A percentile compares a stretch with the other conserved stretches of the same genome.
Conservation (phyloP, 805 yeast genomes). For the Ascoidea tarda region DNA sequence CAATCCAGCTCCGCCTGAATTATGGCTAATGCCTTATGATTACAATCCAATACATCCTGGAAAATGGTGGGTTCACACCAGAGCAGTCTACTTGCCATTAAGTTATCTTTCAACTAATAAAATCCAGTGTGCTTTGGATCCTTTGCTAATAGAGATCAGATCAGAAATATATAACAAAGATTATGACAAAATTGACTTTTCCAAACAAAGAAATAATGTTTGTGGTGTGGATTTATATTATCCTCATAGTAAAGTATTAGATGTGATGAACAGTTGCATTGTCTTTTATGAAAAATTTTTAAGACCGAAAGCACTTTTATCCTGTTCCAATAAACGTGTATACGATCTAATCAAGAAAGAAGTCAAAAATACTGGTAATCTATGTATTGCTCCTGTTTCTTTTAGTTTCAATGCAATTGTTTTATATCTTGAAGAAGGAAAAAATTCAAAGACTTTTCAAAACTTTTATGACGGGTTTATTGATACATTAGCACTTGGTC, state of each 20-base stretch:
- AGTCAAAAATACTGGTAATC: conserved; percentile 57
- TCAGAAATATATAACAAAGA: conserved; percentile 61
- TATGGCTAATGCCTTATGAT: conserved; percentile 75
- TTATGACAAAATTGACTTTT: conserved; percentile 54
- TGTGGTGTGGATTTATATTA: conserved; percentile 89
- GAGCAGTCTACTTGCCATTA: conserved; percentile 80
- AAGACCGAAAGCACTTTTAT: conserved; percentile 62
- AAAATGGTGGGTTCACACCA: conserved; percentile 97
- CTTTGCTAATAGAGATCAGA: conserved; percentile 53
- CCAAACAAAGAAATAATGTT: conserved; percentile 62
- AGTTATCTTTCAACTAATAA: conserved; percentile 60
- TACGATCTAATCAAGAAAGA: conserved; percentile 64
- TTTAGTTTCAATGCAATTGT: conserved; percentile 75
- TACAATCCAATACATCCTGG: conserved; percentile 78
- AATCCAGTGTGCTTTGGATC: conserved; percentile 43
- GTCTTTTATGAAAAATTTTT: conserved; percentile 54
- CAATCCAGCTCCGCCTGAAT: conserved; percentile 95
- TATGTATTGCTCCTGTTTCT: conserved; percentile 90
- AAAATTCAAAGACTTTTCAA: conserved; percentile 43
- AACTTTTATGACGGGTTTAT: conserved; percentile 44
- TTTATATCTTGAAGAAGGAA: conserved; percentile 30
- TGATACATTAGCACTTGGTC: conserved; percentile 74
- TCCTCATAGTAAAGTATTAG: conserved; percentile 67
- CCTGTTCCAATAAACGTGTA: conserved; percentile 33
- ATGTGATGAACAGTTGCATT: conserved; percentile 45